Evolutionary conservation across 352 stramenopile genomes (phyloP).

Genomic region (Phytopythium oedochilum): DNA sequence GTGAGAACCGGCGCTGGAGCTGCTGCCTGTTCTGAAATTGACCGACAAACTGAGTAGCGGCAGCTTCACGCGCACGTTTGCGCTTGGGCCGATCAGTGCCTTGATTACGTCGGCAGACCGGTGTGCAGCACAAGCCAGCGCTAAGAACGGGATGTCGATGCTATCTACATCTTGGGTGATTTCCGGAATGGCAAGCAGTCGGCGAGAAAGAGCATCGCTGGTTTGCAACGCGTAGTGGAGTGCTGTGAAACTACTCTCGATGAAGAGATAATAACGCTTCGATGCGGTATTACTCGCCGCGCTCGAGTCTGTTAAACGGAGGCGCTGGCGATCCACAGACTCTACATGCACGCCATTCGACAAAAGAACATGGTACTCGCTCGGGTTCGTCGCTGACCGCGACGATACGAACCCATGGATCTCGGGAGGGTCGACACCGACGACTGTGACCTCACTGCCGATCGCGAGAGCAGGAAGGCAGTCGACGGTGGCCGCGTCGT

Average conservation of each 20-base stretch:
- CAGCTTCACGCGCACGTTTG: constrained; percentile 57
- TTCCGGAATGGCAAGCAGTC: constrained; percentile 21
- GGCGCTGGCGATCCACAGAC: constrained; percentile 28
- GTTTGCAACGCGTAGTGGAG: constrained; percentile 59
- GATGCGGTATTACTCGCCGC: background rate
- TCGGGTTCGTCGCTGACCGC: constrained; percentile 30
- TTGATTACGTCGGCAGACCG: constrained; percentile 36
- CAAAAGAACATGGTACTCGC: constrained; percentile 58
- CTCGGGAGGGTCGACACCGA: constrained; percentile 6
- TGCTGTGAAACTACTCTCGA: constrained; percentile 48
- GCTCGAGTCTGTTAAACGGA: constrained; percentile 15
- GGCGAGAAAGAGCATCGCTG: constrained; percentile 30
- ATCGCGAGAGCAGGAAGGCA: constrained; percentile 25
- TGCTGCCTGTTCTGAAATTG: background rate
- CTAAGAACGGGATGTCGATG: constrained; percentile 50
- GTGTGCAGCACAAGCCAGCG: constrained; percentile 44
- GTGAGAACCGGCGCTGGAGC: background rate
- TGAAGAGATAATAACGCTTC: constrained; percentile 36
- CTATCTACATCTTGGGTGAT: constrained; percentile 38
- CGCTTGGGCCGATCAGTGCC: constrained; percentile 37
- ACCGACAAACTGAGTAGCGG: constrained; percentile 22
- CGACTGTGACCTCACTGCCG: constrained; percentile 13
- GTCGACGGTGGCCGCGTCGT: constrained; percentile 54
- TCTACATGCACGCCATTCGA: constrained; percentile 36
- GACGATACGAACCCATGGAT: constrained; percentile 40